A percentile compares a stretch with the other conserved stretches of the same genome.
Conservation (phyloP, 495 filamentous ascomycete genomes). For the Trichoderma orchidacearum region DNA sequence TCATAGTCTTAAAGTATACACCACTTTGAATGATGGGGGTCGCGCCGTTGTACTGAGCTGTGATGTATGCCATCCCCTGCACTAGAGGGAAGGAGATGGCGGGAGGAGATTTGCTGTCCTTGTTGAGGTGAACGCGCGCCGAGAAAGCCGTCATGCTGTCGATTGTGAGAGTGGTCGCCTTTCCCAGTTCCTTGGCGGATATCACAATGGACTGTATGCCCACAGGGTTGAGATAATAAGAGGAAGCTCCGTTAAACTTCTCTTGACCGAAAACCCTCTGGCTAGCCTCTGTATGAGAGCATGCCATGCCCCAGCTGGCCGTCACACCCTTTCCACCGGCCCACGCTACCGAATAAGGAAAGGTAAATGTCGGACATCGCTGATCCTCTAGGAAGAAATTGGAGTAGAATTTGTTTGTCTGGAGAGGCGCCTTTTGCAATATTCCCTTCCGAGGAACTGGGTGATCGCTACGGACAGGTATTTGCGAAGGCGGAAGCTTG, state of each 20-base stretch:
- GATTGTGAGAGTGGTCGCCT: conserved; percentile 43
- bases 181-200: conserved; percentile 59
- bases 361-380: conserved; percentile 56
- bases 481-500: conserved; percentile 37
- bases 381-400: conserved; percentile 77
- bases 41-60: conserved; percentile 56
- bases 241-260: conserved; percentile 37
- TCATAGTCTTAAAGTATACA: conserved; percentile 57
- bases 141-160: conserved; percentile 57
- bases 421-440: conserved; percentile 36
- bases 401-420: conserved; percentile 87
- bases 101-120: conserved; percentile 33
- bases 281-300: conserved; percentile 55
- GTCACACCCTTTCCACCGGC: conserved; percentile 51
- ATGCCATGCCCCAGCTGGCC: conserved; percentile 60
- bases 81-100: conserved; percentile 66
- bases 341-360: conserved; percentile 79
- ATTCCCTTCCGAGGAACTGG: conserved; percentile 26
- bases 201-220: conserved; percentile 70
- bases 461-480: conserved; percentile 33
- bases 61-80: conserved; percentile 84
- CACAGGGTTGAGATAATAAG: conserved; percentile 71
- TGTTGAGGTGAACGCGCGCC: conserved; percentile 52
- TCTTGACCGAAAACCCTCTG: conserved; percentile 48
- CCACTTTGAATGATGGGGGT: conserved; percentile 62